These are phyloP conservation scores for Samsoniella hepiali DNA, from an alignment of 2,329 filamentous ascomycete genomes.

Conservation along the genomic window DNA sequence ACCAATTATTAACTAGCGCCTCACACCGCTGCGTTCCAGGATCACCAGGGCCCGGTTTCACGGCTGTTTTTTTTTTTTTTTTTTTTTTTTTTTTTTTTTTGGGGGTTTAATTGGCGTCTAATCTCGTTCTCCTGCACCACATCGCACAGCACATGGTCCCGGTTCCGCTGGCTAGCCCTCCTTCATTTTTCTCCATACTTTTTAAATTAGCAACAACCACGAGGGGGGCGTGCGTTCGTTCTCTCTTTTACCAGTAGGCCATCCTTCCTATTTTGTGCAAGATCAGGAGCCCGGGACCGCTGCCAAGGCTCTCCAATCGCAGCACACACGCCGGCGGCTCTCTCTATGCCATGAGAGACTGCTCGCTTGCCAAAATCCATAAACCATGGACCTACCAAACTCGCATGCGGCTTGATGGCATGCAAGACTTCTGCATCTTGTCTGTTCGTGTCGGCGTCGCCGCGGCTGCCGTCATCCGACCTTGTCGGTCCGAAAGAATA, in stretches of 20 bases:
- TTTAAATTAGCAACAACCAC: constrained; percentile 19
- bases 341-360: too few relatives aligned
- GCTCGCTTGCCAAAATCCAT: too few relatives aligned
- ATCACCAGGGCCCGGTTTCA: constrained; percentile 11
- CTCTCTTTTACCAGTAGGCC: too few relatives aligned
- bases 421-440: too few relatives aligned
- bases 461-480: too few relatives aligned
- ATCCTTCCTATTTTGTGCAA: background rate
- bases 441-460: too few relatives aligned
- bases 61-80: too few relatives aligned
- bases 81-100: too few relatives aligned
- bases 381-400: too few relatives aligned
- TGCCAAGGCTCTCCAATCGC: constrained; percentile 5
- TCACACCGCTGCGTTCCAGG: background rate
- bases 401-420: too few relatives aligned
- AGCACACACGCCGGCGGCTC: background rate
- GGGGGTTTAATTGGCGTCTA: background rate
- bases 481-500: background rate
- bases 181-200: constrained; percentile 8
- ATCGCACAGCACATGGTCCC: background rate
- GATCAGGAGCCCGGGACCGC: background rate
- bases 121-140: background rate
- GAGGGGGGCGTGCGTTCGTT: background rate
- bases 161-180: background rate
- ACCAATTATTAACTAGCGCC: background rate